phyloP scores from a whole-genome alignment of 441 rosid genomes.

The Viola pubescens region DNA sequence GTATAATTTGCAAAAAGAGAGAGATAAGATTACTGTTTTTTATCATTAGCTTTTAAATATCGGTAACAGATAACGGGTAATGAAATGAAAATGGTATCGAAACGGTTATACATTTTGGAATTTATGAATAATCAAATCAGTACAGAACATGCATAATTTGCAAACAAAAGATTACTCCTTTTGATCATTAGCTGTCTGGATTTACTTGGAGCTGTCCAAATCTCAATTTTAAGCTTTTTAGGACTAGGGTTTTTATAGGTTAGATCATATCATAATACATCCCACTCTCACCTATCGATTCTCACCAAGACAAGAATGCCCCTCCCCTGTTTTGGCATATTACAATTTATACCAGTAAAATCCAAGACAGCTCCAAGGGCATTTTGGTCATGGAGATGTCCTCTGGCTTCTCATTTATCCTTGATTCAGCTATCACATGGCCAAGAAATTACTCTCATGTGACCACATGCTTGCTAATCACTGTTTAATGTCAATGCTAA shows the following conservation, averaged over 20 bases:
- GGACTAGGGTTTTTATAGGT: too few species aligned
- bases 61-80: neutral
- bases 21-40: too few species aligned
- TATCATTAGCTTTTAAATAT: too few species aligned
- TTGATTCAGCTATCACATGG: slow-evolving; percentile 45
- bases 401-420: neutral
- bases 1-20: too few species aligned
- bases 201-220: slow-evolving; percentile 34
- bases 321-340: neutral
- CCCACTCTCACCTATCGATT: slow-evolving; percentile 4
- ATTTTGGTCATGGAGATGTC: slow-evolving; percentile 9
- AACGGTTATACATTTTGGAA: slow-evolving; percentile 13
- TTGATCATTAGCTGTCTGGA: slow-evolving; percentile 37
- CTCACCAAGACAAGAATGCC: slow-evolving; percentile 13
- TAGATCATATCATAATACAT: slow-evolving; percentile 1
- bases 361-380: slow-evolving; percentile 16
- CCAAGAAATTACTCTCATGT: slow-evolving; percentile 37
- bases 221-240: slow-evolving; percentile 26
- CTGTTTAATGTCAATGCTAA: slow-evolving; percentile 19
- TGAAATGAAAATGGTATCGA: neutral
- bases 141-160: neutral
- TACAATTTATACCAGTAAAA: slow-evolving; percentile 7
- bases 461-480: slow-evolving; percentile 35
- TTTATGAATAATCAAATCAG: slow-evolving; percentile 18
- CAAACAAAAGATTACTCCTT: slow-evolving; percentile 12